Evolutionary conservation across 192 early-diverging fungal genomes (phyloP), one percentile per base, ranked within the genome.

Genomic region (Umbelopsis sp.): DNA sequence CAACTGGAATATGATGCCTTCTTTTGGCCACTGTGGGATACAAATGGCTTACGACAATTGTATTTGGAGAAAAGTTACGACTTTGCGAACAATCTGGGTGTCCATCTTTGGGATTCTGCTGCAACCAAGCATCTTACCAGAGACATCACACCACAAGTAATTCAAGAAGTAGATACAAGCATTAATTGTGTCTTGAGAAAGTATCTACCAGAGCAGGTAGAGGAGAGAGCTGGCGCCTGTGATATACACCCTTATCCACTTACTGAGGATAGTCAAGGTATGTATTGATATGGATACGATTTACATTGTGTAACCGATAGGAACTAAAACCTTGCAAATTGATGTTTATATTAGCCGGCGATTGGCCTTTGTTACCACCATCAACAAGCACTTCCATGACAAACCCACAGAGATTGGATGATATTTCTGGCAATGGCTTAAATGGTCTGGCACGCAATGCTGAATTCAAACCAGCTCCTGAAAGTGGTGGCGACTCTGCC

Each of bases 11-110:
- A 81, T n/a, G 72, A 72, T 2, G 49, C 80, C 17, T 82, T 82
- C 56, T 83, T 83, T 38, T 82, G 77, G 80, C 82, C 82, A 21
- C 66, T 81, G 14, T 83, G 81, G 74, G 80, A 76, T 44, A 72
- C 66, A 14, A 52, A 56, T 32, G 80, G 81, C 5, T 65, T 83
- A 38, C 54, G 73, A 32, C 73, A 75, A 12, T 51, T 83, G 22
- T 81, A 76, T 67, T 38, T 76, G 14, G 80, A 83, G 51, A 76
- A 83, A 43, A 71, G 69, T 11, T 82, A 79, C 45, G 68, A 70
- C 43, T 83, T 79, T 22, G 62, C 41, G 20, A 66, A 76, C 20
- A 81, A 79, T 59, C 31, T 71, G 26, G 80, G 69, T 9, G 74
- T 75, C 1, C 75, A 78, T 59, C 56, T 79, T 54, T 75, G 80